Conservation (phyloP, 2,329 filamentous ascomycete species). For the Aspergillus fumigatus region DNA sequence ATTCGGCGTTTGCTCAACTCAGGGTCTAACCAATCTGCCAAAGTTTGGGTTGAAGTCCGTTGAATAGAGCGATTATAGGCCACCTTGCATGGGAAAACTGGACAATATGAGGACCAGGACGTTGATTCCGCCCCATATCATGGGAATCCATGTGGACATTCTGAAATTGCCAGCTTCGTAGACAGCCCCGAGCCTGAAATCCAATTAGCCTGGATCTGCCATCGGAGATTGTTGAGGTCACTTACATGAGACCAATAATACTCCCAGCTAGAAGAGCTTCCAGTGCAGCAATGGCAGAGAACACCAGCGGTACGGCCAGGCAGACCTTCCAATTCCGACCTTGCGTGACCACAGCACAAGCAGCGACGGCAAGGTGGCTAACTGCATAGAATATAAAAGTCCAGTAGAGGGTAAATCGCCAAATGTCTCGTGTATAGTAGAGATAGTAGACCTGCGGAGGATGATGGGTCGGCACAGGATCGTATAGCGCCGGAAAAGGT, state of each 20-base stretch:
- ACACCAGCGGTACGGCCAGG: constrained; percentile 69
- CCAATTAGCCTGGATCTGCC: neutral
- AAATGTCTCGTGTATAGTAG: constrained; percentile 71
- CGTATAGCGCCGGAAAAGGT: constrained; percentile 76
- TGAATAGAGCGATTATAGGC: constrained; percentile 54
- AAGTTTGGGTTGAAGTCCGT: too few species aligned
- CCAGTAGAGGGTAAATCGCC: constrained; percentile 85
- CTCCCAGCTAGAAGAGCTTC: constrained; percentile 78
- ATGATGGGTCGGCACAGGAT: constrained; percentile 57
- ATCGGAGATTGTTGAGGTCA: too few species aligned
- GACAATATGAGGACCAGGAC: constrained; percentile 77
- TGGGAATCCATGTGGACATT: constrained; percentile 93
- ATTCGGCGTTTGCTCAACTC: neutral
- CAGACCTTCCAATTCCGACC: constrained; percentile 47
- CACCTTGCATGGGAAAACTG: constrained; percentile 89
- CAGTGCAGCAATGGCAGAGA: constrained; percentile 64
- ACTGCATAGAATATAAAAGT: constrained; percentile 72
- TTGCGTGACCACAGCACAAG: constrained; percentile 70
- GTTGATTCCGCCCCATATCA: constrained; percentile 82
- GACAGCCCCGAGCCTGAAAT: constrained; percentile 65
- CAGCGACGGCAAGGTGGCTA: constrained; percentile 68
- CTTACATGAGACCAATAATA: constrained; percentile 70
- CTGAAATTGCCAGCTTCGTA: constrained; percentile 78
- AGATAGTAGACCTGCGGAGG: constrained; percentile 57
- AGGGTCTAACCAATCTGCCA: neutral